Evolutionary conservation across 2,329 filamentous ascomycete species (phyloP).

Genomic region (Fusarium secorum): DNA sequence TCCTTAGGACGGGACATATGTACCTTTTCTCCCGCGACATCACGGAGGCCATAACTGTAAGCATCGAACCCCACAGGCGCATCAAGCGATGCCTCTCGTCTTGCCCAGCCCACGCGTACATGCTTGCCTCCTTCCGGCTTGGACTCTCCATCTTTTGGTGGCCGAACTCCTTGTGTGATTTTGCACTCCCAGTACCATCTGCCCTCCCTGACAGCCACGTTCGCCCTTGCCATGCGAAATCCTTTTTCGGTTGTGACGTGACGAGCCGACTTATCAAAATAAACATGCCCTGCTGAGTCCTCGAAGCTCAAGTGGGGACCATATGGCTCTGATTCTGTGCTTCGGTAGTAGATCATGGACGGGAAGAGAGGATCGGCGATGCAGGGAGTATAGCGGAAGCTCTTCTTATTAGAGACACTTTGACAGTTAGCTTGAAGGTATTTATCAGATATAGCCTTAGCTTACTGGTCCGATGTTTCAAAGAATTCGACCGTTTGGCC

Average conservation of each 20-base stretch:
- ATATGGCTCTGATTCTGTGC: slow-evolving; percentile 85
- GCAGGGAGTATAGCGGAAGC: slow-evolving; percentile 88
- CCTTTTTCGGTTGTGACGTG: slow-evolving; percentile 91
- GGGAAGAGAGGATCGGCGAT: slow-evolving; percentile 89
- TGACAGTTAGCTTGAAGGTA: neutral
- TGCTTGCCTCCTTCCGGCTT: slow-evolving; percentile 63
- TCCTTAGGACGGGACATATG: slow-evolving; percentile 94
- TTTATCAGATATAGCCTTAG: slow-evolving; percentile 5
- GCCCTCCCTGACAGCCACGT: slow-evolving; percentile 88
- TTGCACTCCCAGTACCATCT: slow-evolving; percentile 95
- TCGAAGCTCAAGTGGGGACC: slow-evolving; percentile 89
- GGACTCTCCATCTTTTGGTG: slow-evolving; percentile 50
- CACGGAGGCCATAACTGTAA: slow-evolving; percentile 93
- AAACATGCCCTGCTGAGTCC: slow-evolving; percentile 85
- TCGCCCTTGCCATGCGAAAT: slow-evolving; percentile 89
- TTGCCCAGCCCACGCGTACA: slow-evolving; percentile 86
- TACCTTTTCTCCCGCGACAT: slow-evolving; percentile 88
- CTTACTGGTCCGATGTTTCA: slow-evolving; percentile 71
- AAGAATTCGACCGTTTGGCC: slow-evolving; percentile 65
- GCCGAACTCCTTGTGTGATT: slow-evolving; percentile 76
- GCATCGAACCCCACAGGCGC: slow-evolving; percentile 87
- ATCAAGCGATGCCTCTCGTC: slow-evolving; percentile 82
- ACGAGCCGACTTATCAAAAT: slow-evolving; percentile 77
- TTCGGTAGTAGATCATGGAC: slow-evolving; percentile 86
- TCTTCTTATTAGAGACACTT: slow-evolving; percentile 70